Base-by-base conservation (phyloP, 106 monocot genomes). In the Dendrobium nobile region DNA sequence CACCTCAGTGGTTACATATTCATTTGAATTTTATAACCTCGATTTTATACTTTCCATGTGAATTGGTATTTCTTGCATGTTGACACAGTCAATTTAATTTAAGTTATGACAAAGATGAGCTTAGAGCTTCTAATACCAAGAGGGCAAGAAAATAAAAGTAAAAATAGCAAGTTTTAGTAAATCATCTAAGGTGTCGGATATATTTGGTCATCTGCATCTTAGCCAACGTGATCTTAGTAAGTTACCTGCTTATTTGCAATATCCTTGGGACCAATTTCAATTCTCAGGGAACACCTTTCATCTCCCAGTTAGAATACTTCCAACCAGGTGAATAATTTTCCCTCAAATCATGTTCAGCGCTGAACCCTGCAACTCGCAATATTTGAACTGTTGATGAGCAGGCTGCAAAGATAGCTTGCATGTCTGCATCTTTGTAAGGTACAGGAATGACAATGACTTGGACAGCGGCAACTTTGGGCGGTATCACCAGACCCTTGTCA, bases 231-330 rank as follows among this genome's bases (percentile, higher is more conserved):
- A 51, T 10, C 10, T 51, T 22, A 65, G 15, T 40, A 72, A 72
- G 40, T 77, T 88, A 97, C 97, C 97, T 98, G 97, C 43, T 86
- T 94, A 70, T 94, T 94, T 19, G 87, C 97, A 72, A 98, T 82
- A 85, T 51, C 51, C 51, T 51, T 51, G 10, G 51, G 51, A 0
- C 51, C 51, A 76, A 97, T 97, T 85, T 97, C 97, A 48, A 98
- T 94, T 79, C 94, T 90, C 80, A 98, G 76, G 26, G 94, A 43
- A 98, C 91, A 22, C 97, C 97, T 81, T 94, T 98, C 86, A 98
- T 79, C 86, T 98, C 97, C 94, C 97, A 98, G 54, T 98, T 82
- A 48, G 94, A 92, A 75, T 98, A 92, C 81, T 98, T 98, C 97
- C 97, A 94, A 68, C 97, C 94, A 84, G 97, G 94, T 11, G 97